These are phyloP conservation scores for Medicago ruthenica DNA, from an alignment of 306 rosid species.

Conservation along the genomic window DNA sequence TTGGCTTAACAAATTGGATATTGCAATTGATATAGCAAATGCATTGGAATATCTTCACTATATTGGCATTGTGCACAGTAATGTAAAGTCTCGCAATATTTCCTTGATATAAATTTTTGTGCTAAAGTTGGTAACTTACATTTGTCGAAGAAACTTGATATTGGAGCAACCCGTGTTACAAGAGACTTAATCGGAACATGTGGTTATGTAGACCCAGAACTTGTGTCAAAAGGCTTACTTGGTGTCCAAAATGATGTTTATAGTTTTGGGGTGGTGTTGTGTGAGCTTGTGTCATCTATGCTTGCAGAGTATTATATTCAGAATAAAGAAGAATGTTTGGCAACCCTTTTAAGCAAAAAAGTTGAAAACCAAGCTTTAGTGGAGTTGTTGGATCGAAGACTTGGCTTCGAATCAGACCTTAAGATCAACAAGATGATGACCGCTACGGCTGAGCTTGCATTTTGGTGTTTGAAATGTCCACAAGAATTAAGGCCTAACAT, in stretches of 20 bases:
- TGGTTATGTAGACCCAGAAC: conserved; percentile 42
- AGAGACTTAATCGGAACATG: neutral
- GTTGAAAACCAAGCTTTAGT: conserved; percentile 18
- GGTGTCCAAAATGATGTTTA: conserved; percentile 36
- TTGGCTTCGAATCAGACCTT: conserved; percentile 26
- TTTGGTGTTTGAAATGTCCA: conserved; percentile 32
- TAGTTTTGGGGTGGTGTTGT: conserved; percentile 42
- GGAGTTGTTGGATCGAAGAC: conserved; percentile 26
- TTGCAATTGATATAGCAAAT: conserved; percentile 41
- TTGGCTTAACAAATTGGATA: conserved; percentile 35
- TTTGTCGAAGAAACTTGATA: conserved; percentile 27
- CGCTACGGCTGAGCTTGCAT: conserved; percentile 30
- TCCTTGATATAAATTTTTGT: conserved; percentile 29
- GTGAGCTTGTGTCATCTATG: conserved; percentile 35
- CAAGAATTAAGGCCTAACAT: conserved; percentile 34
- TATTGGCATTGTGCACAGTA: conserved; percentile 32
- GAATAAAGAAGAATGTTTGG: neutral
- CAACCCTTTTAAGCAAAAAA: neutral
- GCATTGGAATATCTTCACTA: conserved; percentile 39
- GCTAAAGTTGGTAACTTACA: conserved; percentile 31
- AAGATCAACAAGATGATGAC: conserved; percentile 8
- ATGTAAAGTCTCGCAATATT: conserved; percentile 36
- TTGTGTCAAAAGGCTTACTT: conserved; percentile 10
- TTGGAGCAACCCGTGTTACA: neutral
- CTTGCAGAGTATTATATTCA: neutral